Percentiles rank a stretch among this genome's conserved stretches.
Evolutionary conservation across 2,329 filamentous ascomycete genomes (phyloP).

Genomic region (Bipolaris victoriae): DNA sequence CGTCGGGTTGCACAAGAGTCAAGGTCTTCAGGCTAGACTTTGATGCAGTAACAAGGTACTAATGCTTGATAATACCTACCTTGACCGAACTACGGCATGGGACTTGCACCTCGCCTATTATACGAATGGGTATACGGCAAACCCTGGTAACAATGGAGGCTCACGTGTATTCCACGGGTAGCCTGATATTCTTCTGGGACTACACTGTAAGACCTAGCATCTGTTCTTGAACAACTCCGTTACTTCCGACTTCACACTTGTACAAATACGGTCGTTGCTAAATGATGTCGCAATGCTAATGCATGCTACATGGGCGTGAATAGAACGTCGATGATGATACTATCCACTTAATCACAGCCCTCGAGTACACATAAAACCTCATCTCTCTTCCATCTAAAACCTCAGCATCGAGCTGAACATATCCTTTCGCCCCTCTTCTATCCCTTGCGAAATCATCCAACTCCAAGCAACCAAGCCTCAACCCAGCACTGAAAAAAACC

Average conservation of each 20-base stretch:
- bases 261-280: neutral
- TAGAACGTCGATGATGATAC: neutral
- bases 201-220: neutral
- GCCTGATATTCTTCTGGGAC: neutral
- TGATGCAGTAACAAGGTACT: neutral
- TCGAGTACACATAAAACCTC: neutral
- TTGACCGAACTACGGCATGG: neutral
- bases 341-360: neutral
- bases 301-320: neutral
- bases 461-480: neutral
- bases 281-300: neutral
- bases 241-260: neutral
- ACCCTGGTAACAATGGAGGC: neutral
- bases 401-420: neutral
- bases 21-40: neutral
- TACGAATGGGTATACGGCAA: neutral
- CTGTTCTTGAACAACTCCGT: neutral
- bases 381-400: neutral
- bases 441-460: neutral
- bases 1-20: neutral
- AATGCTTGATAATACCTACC: neutral
- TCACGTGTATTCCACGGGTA: neutral
- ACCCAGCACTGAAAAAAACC: neutral
- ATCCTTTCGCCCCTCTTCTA: neutral
- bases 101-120: neutral